Evolutionary conservation across 169 alveolate species (phyloP), one percentile per base, ranked within the genome.

Genomic region (Theileria annulata): DNA sequence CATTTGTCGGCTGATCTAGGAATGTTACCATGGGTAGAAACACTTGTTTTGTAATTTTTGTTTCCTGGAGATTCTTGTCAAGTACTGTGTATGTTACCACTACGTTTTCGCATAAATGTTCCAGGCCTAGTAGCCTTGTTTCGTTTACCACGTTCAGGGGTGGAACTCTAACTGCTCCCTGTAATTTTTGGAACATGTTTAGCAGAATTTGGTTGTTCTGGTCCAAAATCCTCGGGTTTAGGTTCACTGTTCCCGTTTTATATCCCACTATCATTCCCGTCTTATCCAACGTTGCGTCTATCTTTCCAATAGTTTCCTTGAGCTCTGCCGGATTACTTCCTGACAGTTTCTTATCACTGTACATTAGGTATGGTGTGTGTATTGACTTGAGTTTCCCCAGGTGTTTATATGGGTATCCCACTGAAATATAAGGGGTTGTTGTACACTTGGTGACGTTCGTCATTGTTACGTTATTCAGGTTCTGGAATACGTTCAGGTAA

Each of bases 401-500:
- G 74, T 82, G 85, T 56, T 82, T 77, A 33, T 82, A 82, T 31
- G 88, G 88, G 62, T 82, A 82, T 8, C 88, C 88, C 28, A 82
- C 88, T 5, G 59, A 15, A 17, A 82, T 49, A 35, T 75, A 68
- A 0, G 47, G 73, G 12, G 81, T 25, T 67, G 28, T 60, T n/a
- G 74, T 28, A 2, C 79, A 80, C 62, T 30, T 70, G 9, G 47
- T 33, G 25, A 82, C 58, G 35, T 82, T 82, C 15, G 76, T 27
- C 74, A 80, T 37, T 6, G 80, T 79, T 17, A 10, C 66, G 21
- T 63, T 42, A 25, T 70, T 70, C 17, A 82, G 42, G 49, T 69
- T 69, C 23, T 82, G 88, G 37, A 31, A 21, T 12, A 82, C 17
- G 71, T 77, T 66, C 25, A 82, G 64, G 33, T 67, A 82, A n/a